A percentile compares a stretch with the other conserved stretches of the same genome.
Conservation (phyloP, 768 basidiomycete genomes). For the Xanthoconium purpureum region DNA sequence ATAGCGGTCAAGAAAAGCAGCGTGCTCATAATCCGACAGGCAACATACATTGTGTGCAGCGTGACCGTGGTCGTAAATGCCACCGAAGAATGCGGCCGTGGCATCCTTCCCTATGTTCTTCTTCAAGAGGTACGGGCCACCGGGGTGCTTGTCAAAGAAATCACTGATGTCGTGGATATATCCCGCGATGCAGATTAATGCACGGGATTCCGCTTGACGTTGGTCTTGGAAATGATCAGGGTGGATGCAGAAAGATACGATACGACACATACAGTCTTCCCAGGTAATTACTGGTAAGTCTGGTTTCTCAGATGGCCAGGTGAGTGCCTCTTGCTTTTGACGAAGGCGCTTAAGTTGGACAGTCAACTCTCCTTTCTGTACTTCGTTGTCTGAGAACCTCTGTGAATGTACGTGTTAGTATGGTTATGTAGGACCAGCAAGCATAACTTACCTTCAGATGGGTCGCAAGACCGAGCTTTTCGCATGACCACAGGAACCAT, state of each 20-base stretch:
- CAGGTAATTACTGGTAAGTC: conserved; percentile 83
- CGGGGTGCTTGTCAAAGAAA: conserved; percentile 87
- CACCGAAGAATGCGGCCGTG: conserved; percentile 88
- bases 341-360: conserved; percentile 86
- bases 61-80: conserved; percentile 80
- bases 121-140: conserved; percentile 74
- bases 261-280: conserved; percentile 62
- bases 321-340: conserved; percentile 65
- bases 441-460: conserved; percentile 45
- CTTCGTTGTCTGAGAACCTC: conserved; percentile 52
- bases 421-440: neutral
- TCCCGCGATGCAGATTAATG: conserved; percentile 81
- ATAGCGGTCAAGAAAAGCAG: neutral
- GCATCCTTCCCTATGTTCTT: conserved; percentile 88
- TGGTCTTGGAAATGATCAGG: conserved; percentile 48
- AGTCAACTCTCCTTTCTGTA: conserved; percentile 81
- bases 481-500: conserved; percentile 65
- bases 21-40: neutral
- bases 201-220: conserved; percentile 70
- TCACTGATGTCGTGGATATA: conserved; percentile 83
- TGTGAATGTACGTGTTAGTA: conserved; percentile 29
- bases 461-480: conserved; percentile 43
- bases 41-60: conserved; percentile 72
- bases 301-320: conserved; percentile 70
- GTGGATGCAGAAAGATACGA: neutral